Conservation (phyloP, 768 basidiomycete species). For the Pluteus cervinus region DNA sequence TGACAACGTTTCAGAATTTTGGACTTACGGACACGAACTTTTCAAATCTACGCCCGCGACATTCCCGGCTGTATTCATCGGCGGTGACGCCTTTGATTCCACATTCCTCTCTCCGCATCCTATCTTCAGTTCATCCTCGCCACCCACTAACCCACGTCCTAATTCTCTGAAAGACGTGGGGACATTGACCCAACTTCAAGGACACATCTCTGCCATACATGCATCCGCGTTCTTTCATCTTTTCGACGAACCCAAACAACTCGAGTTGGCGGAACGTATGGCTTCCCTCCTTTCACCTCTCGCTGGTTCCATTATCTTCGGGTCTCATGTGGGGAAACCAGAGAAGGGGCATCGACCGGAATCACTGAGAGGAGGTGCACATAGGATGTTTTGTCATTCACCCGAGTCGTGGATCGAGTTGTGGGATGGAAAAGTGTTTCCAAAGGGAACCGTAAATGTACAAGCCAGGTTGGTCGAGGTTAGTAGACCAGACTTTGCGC, state of each 20-base stretch:
- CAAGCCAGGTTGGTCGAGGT: constrained; percentile 14
- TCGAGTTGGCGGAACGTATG: constrained; percentile 21
- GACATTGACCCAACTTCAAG: constrained; percentile 25
- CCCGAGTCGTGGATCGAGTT: constrained; percentile 28
- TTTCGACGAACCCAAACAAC: constrained; percentile 26
- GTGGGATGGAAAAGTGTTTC: constrained; percentile 30
- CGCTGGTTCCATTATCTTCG: constrained; percentile 28
- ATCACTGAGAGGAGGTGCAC: constrained; percentile 5
- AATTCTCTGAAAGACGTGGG: constrained; percentile 12
- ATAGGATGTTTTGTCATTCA: constrained; percentile 31
- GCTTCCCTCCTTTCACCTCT: constrained; percentile 25
- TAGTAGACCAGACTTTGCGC: neutral
- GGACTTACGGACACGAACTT: constrained; percentile 56
- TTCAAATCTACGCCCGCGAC: constrained; percentile 46
- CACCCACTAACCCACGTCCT: constrained; percentile 7
- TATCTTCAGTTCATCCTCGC: constrained; percentile 3
- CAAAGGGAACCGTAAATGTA: constrained; percentile 18
- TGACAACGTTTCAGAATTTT: no score
- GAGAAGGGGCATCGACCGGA: constrained; percentile 22
- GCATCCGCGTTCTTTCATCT: constrained; percentile 31
- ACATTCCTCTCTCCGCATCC: constrained; percentile 28
- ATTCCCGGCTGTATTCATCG: constrained; percentile 50
- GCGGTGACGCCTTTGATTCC: constrained; percentile 49
- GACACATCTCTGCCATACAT: constrained; percentile 42
- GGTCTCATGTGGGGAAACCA: constrained; percentile 28